These are phyloP conservation scores for Ulota crispa DNA, from an alignment of 225 moss, liverwort and hornwort species.

Conservation along the genomic window DNA sequence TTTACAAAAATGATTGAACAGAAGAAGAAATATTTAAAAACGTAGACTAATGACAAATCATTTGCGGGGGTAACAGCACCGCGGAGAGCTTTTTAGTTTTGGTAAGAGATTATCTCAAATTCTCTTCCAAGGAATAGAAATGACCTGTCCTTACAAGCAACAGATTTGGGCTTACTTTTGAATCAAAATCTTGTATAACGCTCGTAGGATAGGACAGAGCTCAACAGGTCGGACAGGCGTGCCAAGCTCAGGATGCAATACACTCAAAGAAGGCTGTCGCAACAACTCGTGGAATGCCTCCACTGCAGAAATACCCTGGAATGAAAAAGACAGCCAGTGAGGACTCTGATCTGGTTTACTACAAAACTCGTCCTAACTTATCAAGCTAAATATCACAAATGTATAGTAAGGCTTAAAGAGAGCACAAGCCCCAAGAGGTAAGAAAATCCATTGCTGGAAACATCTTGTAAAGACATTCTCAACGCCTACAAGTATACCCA, in stretches of 20 bases:
- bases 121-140: not conserved
- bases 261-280: constrained; percentile 81
- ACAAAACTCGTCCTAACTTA: not conserved
- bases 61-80: not conserved
- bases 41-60: not conserved
- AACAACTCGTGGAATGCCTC: constrained; percentile 84
- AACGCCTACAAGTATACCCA: not conserved
- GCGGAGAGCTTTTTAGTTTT: not conserved
- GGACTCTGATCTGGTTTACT: constrained; percentile 5
- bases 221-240: constrained; percentile 84
- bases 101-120: not conserved
- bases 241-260: constrained; percentile 78
- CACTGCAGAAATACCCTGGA: constrained; percentile 91
- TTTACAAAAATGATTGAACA: too few species aligned
- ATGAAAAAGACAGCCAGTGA: constrained; percentile 9
- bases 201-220: constrained; percentile 85
- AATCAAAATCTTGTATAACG: constrained; percentile 85
- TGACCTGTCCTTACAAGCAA: not conserved
- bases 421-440: not conserved
- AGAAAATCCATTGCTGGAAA: not conserved
- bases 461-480: not conserved
- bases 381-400: not conserved
- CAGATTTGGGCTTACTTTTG: constrained; percentile 45
- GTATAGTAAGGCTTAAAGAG: not conserved
- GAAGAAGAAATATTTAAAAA: not conserved